These are phyloP conservation scores for Zhuliangozyma parablackwelliae DNA, from an alignment of 1,139 yeast genomes.

Conservation along the genomic window DNA sequence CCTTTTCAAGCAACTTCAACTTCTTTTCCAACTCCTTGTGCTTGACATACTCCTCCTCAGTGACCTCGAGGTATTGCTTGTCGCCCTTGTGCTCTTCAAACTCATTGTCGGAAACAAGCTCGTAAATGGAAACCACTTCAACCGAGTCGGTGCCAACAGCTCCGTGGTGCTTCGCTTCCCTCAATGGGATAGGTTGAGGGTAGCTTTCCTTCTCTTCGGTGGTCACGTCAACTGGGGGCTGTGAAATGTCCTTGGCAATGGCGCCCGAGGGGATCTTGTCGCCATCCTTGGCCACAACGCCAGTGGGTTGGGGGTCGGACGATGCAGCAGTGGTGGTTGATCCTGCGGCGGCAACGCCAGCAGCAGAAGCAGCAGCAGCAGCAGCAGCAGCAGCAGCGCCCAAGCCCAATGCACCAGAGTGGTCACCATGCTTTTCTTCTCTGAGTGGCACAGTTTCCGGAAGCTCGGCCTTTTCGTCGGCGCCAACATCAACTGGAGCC, in stretches of 20 bases:
- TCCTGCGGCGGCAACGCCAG: conserved; percentile 9
- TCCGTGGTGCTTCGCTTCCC: conserved; percentile 4
- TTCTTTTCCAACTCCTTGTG: conserved; percentile 14
- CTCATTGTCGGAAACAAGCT: conserved; percentile 48
- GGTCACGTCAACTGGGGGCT: no score
- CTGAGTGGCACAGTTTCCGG: no score
- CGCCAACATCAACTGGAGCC: background rate
- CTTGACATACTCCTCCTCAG: conserved; percentile 31
- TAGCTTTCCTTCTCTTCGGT: conserved; percentile 2
- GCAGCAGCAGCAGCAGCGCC: conserved; percentile 6
- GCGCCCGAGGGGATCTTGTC: no score
- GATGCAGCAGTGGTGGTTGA: conserved; percentile 3
- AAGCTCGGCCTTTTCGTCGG: conserved; percentile 6
- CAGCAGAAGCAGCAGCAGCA: conserved; percentile 7
- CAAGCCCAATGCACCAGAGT: conserved; percentile 4
- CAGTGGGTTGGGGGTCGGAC: no score
- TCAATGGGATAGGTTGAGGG: conserved; percentile 1
- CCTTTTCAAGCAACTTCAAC: conserved; percentile 4
- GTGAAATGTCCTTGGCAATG: no score
- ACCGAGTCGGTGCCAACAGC: conserved; percentile 3
- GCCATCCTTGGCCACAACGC: no score
- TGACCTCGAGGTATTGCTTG: conserved; percentile 48
- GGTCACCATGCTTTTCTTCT: no score
- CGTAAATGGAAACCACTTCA: conserved; percentile 33
- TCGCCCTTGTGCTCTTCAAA: conserved; percentile 40